phyloP scores from a whole-genome alignment of 331 rosid genomes.

The Ulmus americana region DNA sequence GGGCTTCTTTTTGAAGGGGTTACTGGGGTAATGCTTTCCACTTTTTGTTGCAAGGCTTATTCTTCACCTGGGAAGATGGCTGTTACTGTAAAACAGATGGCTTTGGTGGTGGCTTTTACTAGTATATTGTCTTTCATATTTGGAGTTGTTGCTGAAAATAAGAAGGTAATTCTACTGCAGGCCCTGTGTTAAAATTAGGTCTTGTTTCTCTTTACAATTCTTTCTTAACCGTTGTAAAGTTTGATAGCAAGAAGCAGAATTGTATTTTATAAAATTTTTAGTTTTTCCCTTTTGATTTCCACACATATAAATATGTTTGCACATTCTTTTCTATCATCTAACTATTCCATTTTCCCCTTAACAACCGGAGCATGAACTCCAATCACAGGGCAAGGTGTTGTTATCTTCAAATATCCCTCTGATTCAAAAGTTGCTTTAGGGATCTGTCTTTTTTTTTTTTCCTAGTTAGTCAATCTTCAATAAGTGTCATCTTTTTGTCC shows the following conservation, averaged over 20 bases:
- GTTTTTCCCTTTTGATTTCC: no score
- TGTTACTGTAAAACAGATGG: slow-evolving; percentile 21
- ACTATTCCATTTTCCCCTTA: not conserved
- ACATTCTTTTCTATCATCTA: not conserved
- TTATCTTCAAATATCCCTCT: slow-evolving; percentile 54
- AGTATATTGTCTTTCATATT: no score
- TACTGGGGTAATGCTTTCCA: no score
- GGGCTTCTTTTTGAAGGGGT: no score
- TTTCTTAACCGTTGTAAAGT: not conserved
- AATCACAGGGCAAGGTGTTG: slow-evolving; percentile 36
- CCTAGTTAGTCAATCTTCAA: no score
- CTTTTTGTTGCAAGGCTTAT: no score
- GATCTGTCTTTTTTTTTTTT: slow-evolving; percentile 41
- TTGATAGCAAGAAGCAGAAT: no score
- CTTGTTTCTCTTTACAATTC: not conserved
- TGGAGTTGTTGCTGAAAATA: no score
- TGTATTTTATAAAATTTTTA: not conserved
- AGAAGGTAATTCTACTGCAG: no score
- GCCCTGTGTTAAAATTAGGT: no score
- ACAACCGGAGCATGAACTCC: slow-evolving; percentile 77
- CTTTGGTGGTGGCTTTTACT: not conserved
- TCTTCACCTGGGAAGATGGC: slow-evolving; percentile 13
- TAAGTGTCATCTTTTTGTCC: no score
- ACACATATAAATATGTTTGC: not conserved
- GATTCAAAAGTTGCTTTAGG: slow-evolving; percentile 70